Base-by-base conservation (phyloP, 257 asterid species). In the Penstemon barbatus region DNA sequence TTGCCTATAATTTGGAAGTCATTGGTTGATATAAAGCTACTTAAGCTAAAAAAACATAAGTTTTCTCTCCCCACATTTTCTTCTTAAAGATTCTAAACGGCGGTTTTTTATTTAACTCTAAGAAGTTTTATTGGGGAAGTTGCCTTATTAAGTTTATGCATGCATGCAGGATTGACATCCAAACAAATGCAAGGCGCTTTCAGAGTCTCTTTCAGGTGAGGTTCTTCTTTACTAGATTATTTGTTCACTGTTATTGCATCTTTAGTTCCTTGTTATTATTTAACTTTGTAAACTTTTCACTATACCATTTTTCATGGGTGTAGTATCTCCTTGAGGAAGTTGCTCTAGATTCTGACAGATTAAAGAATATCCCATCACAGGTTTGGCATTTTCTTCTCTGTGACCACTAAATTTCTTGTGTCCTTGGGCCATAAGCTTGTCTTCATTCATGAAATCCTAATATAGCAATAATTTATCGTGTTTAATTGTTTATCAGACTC, bases 251-350 rank as follows among this genome's bases (percentile, higher is more conserved):
- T 65, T 36, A 65, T 67, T 43, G 58, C 55, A 46, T 57, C 48
- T 57, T 44, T 25, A 51, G 5, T 57, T 25, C 19, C 12, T 40
- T 37, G 40, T 48, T 33, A 38, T 2, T 25, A 25, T 25, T 25
- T 25, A 25, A 25, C 33, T 25, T 25, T 25, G 33, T 52, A 56
- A 65, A 59, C 46, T 63, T 50, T 25, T 69, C 42, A 39, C 69
- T 11, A 53, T 79, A 66, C 50, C 25, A 19, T 57, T 51, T 74
- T 68, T 44, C 57, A 60, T 54, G 61, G 56, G 71, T 69, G 77
- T 75, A 94, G 99, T 94, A 87, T 87, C 96, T 94, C 67, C 85
- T 91, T 39, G 95, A 84, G 64, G 97, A 93, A 69, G 97, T 93
- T 74, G 85, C 97, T 43, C 80, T 93, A 69, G 77, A 54, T 63